Percentiles rank a stretch among this genome's conserved stretches.
Conservation (phyloP, 306 rosid genomes). For the Boehmeria nivea region DNA sequence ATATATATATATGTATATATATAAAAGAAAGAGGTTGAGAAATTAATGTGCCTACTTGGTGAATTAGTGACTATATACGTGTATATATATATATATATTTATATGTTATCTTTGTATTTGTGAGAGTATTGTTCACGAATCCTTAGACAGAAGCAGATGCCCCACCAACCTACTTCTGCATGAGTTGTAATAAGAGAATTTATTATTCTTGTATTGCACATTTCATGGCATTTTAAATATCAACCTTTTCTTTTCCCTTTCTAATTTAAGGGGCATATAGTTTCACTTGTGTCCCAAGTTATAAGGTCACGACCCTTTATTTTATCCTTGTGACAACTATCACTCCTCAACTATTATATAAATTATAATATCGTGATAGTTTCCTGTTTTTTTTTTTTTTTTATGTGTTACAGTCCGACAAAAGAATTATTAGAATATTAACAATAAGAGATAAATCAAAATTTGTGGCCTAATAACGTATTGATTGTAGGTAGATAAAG, state of each 20-base stretch:
- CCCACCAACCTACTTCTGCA: conserved; percentile 8
- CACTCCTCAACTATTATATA: too few relatives aligned
- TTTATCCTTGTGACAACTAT: too few relatives aligned
- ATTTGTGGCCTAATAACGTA: too few relatives aligned
- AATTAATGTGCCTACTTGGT: conserved; percentile 4
- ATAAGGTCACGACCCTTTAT: too few relatives aligned
- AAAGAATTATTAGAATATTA: too few relatives aligned
- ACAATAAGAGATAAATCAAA: too few relatives aligned
- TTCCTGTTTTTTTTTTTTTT: too few relatives aligned
- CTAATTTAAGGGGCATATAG: neutral
- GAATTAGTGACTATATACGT: conserved; percentile 11
- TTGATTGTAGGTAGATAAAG: too few relatives aligned
- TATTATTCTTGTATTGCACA: conserved; percentile 5
- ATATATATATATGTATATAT: too few relatives aligned
- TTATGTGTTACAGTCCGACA: too few relatives aligned
- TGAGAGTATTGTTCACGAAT: conserved; percentile 9
- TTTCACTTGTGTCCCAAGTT: neutral
- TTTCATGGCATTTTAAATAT: conserved; percentile 8
- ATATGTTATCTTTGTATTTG: conserved; percentile 13
- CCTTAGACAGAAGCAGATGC: conserved; percentile 16
- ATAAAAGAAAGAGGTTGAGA: neutral
- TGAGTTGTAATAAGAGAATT: neutral
- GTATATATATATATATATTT: neutral
- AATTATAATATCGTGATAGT: too few relatives aligned
- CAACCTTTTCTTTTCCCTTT: neutral